Evolutionary conservation across 2,329 filamentous ascomycete species (phyloP), one percentile per base, ranked within the genome.

Genomic region (Talaromyces sp.): DNA sequence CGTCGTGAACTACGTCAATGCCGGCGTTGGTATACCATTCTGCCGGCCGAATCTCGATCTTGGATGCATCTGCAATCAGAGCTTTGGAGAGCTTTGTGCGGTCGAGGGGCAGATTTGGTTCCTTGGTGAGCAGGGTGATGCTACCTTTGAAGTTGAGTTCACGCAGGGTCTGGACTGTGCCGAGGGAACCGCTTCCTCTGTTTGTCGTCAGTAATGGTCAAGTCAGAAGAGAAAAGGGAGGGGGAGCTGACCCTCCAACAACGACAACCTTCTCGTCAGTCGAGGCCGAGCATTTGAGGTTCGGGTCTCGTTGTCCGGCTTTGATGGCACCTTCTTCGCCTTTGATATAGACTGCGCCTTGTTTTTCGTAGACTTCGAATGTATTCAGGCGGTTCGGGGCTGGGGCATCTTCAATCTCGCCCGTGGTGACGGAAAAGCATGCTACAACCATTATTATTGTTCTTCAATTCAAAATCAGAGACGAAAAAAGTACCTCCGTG

Each of bases 81-180:
- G 94, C 92, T 80, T 99, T 99, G 73, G 93, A 97, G 49, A 99
- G 85, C 83, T 98, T 98, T 11, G 95, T 92, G 22, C 95, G 88
- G 80, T 99, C 95, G 71, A 98, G 93, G 37, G 93, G 93, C 39
- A 90, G 85, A 75, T 95, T 90, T 24, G 91, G 90, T 78, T 99
- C 95, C 69, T 86, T 89, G 13, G 91, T 89, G 72, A 99, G 88
- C 72, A 97, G 83, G 0, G 93, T 96, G 70, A 99, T 88, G 63
- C 86, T 82, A 14, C 93, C 94, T 5, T 84, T 84, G 81, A 89
- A 98, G 35, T 93, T 93, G 68, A 89, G 87, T 68, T 90, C 90
- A 50, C 94, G 89, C 16, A 99, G 86, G 13, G 88, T 90, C 75
- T 98, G 92, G 52, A 97, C 82, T 5, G 90, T 85, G 35, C 93